Base-by-base conservation (phyloP, 2,329 filamentous ascomycete species). In the Pseudocercospora musae region DNA sequence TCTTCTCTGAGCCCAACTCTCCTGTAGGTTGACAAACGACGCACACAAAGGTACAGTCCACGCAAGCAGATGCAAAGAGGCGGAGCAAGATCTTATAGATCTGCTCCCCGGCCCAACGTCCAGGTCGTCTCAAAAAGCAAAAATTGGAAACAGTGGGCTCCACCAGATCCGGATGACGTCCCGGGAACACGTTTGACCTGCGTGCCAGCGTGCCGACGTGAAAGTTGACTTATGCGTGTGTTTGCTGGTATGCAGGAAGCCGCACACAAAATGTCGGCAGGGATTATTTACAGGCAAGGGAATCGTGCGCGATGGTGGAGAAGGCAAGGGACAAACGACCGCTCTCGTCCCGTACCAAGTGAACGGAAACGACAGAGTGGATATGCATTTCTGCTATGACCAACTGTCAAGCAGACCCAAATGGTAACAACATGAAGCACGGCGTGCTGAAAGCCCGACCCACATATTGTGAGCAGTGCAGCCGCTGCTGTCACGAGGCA, bases 401-500 rank as follows among this genome's bases (percentile, higher is more conserved):
- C 52, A 54, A 37, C 31, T 54, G 52, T 40, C 52, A 40, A 54
- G 52, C 52, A 54, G n/a, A 25, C 44, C 44, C 44, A 48, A 48
- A 25, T 48, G 44, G 44, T n/a, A 15, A 52, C 48, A 52, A 29
- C 25, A 54, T 54, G 29, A 40, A 37, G 52, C 21, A 18, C 27
- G 44, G 44, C 44, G 44, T 49, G 44, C 20, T 23, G 23, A 25
- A 11, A 54, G 27, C 29, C n/a, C 37, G 62, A 55, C 61, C 57
- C 61, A 48, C 61, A 37, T 62, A 46, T 59, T 56, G 49, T 44
- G 58, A 60, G 37, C 53, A 63, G 29, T 48, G 37, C 15, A 50
- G 37, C 54, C 52, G 33, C 57, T 55, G 49, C 64, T 62, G 64
- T 66, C 64, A 66, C 59, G 64, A 61, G 61, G 54, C 58, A 56